Evolutionary conservation across 495 filamentous ascomycete genomes (phyloP).

Genomic region (Recurvomyces mirabilis): DNA sequence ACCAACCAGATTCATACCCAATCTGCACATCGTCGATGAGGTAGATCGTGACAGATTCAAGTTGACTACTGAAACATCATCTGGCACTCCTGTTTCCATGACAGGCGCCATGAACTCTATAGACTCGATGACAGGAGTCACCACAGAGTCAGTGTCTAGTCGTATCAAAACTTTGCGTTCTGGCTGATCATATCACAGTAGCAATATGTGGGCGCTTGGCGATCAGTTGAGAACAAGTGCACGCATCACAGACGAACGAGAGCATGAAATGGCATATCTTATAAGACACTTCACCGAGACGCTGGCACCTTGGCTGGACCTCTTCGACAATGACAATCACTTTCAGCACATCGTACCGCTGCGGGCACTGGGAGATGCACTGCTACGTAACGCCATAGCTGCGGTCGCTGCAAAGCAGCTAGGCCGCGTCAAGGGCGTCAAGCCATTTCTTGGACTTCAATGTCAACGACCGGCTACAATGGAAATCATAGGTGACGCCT

Average conservation of each 20-base stretch:
- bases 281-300: conserved; percentile 53
- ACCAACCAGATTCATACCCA: conserved; percentile 18
- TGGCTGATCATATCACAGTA: too few relatives aligned
- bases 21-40: conserved; percentile 14
- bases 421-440: conserved; percentile 41
- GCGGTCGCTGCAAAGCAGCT: conserved; percentile 54
- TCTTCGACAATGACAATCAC: conserved; percentile 42
- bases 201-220: conserved; percentile 14
- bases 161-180: too few relatives aligned
- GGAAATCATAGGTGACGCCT: conserved; percentile 40
- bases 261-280: conserved; percentile 49
- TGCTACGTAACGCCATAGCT: conserved; percentile 49
- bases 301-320: conserved; percentile 53
- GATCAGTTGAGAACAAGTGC: conserved; percentile 12
- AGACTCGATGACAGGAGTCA: too few relatives aligned
- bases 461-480: conserved; percentile 42
- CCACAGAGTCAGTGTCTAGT: too few relatives aligned
- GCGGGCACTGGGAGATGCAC: conserved; percentile 43
- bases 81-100: conserved; percentile 3
- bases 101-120: too few relatives aligned
- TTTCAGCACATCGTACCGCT: conserved; percentile 52
- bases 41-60: conserved; percentile 9
- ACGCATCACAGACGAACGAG: conserved; percentile 22
- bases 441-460: conserved; percentile 38
- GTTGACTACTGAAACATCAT: conserved; percentile 1